These are phyloP conservation scores for Rachicladosporium sp. DNA, from an alignment of 2,329 filamentous ascomycete genomes.

Conservation along the genomic window DNA sequence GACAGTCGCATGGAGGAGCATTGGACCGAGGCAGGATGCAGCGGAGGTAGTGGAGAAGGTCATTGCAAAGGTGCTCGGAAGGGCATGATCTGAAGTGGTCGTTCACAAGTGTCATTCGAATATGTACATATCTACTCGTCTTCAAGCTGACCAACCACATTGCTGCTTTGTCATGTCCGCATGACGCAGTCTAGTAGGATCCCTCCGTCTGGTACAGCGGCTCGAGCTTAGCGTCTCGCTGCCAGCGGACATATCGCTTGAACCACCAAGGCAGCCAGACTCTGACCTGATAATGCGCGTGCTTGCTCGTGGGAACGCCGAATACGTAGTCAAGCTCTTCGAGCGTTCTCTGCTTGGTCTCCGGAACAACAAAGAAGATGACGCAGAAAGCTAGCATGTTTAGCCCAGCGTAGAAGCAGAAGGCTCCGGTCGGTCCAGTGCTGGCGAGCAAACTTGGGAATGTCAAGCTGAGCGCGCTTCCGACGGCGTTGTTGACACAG, in stretches of 20 bases:
- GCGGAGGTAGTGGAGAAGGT: conserved; percentile 15
- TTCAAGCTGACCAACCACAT: no score
- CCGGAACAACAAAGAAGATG: conserved; percentile 30
- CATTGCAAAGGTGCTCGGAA: conserved; percentile 16
- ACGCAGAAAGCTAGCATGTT: conserved; percentile 40
- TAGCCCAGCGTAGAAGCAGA: conserved; percentile 43
- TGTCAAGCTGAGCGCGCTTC: conserved; percentile 44
- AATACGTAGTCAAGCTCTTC: conserved; percentile 38
- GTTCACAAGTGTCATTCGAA: no score
- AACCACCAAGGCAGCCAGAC: conserved; percentile 35
- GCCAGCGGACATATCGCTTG: conserved; percentile 4
- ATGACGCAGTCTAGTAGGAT: no score
- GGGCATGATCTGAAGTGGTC: background rate
- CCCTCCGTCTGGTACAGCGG: conserved; percentile 7
- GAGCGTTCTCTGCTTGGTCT: conserved; percentile 34
- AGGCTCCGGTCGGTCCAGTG: conserved; percentile 37
- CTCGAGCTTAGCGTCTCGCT: conserved; percentile 7
- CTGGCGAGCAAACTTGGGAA: conserved; percentile 28
- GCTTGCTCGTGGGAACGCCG: conserved; percentile 33
- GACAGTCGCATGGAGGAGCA: conserved; percentile 44
- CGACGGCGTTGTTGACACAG: conserved; percentile 51
- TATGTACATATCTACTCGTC: no score
- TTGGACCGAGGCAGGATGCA: conserved; percentile 10
- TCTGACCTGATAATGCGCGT: conserved; percentile 21
- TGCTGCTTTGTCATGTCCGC: no score